phyloP scores from a whole-genome alignment of 441 rosid species.

The Flueggea neowawraea region DNA sequence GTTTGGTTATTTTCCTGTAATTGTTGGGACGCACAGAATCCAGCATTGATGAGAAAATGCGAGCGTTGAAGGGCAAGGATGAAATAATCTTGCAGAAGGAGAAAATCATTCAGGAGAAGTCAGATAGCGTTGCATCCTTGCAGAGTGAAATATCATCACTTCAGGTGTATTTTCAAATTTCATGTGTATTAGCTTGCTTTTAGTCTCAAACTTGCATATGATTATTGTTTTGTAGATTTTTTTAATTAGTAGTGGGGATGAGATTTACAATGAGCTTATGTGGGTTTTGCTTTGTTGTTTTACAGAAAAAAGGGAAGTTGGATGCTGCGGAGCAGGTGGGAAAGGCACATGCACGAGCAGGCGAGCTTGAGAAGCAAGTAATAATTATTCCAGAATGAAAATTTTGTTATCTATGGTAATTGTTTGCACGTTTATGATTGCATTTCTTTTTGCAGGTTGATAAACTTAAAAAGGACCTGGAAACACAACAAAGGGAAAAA shows the following conservation, averaged over 20 bases:
- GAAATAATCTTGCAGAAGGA: constrained; percentile 52
- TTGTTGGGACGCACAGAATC: constrained; percentile 47
- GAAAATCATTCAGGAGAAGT: constrained; percentile 51
- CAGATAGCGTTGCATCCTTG: constrained; percentile 59
- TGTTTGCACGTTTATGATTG: constrained; percentile 8
- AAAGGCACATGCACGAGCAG: constrained; percentile 69
- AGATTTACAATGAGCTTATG: not conserved
- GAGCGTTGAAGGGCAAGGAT: constrained; percentile 59
- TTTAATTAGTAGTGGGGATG: not conserved
- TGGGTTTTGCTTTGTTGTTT: constrained; percentile 1
- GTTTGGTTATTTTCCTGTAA: not conserved
- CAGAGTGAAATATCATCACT: constrained; percentile 58
- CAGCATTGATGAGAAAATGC: constrained; percentile 50
- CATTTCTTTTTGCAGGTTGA: constrained; percentile 46
- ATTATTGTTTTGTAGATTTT: not conserved
- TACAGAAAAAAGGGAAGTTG: constrained; percentile 48
- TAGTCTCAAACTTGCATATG: not conserved
- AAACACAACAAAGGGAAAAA: constrained; percentile 51
- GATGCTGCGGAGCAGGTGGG: constrained; percentile 62
- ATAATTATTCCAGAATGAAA: not conserved
- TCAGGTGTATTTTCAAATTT: constrained; percentile 34
- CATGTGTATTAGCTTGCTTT: not conserved
- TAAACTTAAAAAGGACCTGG: constrained; percentile 48
- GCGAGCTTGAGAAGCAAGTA: constrained; percentile 83
- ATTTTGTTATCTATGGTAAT: not conserved